Percentiles rank a stretch among this genome's conserved stretches.
phyloP scores from a whole-genome alignment of 192 early-diverging fungal genomes.

The Backusella mclennaniae region DNA sequence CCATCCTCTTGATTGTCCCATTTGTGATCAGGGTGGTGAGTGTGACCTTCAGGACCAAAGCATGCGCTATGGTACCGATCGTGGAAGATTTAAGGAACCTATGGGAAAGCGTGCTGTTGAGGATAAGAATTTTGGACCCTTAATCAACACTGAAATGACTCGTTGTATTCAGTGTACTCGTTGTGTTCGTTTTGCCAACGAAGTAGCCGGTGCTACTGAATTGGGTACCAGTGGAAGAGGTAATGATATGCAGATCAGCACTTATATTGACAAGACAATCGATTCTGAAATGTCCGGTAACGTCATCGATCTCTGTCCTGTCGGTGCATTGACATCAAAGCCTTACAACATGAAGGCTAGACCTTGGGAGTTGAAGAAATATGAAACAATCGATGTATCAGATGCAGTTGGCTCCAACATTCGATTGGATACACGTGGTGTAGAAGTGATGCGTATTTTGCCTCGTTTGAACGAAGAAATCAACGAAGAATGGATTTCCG shows the following conservation, averaged over 20 bases:
- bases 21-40: constrained; percentile 99
- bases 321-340: constrained; percentile 95
- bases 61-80: constrained; percentile 92
- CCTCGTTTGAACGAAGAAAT: constrained; percentile 95
- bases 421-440: constrained; percentile 90
- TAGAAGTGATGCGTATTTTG: constrained; percentile 95
- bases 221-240: constrained; percentile 95
- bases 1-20: constrained; percentile 97
- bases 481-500: constrained; percentile 99
- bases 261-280: constrained; percentile 87
- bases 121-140: constrained; percentile 95
- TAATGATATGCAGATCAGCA: constrained; percentile 98
- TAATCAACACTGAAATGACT: constrained; percentile 95
- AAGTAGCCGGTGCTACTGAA: constrained; percentile 93
- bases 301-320: constrained; percentile 96
- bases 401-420: constrained; percentile 96
- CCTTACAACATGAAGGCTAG: constrained; percentile 91
- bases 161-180: constrained; percentile 99
- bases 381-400: constrained; percentile 91
- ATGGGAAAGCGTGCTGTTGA: constrained; percentile 92
- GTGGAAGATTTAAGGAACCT: constrained; percentile 82
- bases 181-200: constrained; percentile 96
- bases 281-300: constrained; percentile 95
- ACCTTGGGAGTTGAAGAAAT: constrained; percentile 96
- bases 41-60: constrained; percentile 98